Percentiles rank a stretch among this genome's conserved stretches.
phyloP scores from a whole-genome alignment of 1,284 basidiomycete genomes.

The Neolentinus lepideus region DNA sequence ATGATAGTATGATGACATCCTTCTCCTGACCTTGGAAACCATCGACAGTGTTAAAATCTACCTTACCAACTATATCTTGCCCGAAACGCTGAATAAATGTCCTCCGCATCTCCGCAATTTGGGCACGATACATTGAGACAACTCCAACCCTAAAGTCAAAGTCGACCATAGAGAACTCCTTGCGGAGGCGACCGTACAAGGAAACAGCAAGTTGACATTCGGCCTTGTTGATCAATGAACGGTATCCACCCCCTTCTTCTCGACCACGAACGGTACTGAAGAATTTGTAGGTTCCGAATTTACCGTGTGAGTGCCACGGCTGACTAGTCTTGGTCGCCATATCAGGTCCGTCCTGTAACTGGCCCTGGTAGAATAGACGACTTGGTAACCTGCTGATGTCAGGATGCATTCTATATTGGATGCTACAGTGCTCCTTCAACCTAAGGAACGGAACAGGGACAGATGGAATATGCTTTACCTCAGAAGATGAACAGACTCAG shows the following conservation, averaged over 20 bases:
- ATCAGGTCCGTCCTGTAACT: conserved; percentile 80
- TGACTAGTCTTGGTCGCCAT: conserved; percentile 84
- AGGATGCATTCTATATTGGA: conserved; percentile 99
- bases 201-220: conserved; percentile 79
- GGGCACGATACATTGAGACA: conserved; percentile 94
- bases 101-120: conserved; percentile 73
- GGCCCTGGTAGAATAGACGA: conserved; percentile 80
- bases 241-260: conserved; percentile 45
- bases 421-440: conserved; percentile 38
- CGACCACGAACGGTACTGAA: conserved; percentile 66
- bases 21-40: conserved; percentile 99
- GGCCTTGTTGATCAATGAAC: conserved; percentile 74
- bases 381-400: conserved; percentile 91
- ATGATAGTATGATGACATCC: conserved; percentile 92
- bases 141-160: conserved; percentile 83
- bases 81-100: conserved; percentile 76
- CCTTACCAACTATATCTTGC: conserved; percentile 56
- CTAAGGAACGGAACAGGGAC: conserved; percentile 4
- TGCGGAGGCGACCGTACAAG: conserved; percentile 70
- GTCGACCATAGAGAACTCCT: conserved; percentile 58
- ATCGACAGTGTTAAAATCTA: conserved; percentile 98
- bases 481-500: conserved; percentile 82
- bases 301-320: conserved; percentile 78
- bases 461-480: conserved; percentile 43
- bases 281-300: conserved; percentile 89